Conservation (phyloP, 176 grass and related monocot species). For the Bothriochloa decipiens region DNA sequence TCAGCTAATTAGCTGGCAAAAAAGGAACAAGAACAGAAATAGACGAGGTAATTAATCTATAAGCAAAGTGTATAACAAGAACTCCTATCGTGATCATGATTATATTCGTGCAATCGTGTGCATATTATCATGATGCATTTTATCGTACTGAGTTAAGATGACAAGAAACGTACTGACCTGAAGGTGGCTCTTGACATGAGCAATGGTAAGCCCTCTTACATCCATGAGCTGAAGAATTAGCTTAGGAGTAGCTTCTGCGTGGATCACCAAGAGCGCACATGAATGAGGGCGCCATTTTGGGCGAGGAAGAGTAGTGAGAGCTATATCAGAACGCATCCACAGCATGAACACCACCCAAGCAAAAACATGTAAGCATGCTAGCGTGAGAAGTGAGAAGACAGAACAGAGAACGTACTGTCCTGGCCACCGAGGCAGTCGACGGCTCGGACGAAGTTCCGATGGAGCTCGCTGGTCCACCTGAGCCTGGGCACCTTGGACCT, state of each 20-base stretch:
- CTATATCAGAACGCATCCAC: neutral
- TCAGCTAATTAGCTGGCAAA: too few species aligned
- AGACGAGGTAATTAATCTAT: too few species aligned
- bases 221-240: conserved; percentile 87
- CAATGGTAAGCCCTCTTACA: conserved; percentile 78
- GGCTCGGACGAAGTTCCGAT: conserved; percentile 75
- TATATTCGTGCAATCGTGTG: too few species aligned
- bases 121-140: neutral
- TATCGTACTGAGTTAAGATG: neutral
- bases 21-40: too few species aligned
- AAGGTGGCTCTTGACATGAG: conserved; percentile 96
- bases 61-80: too few species aligned
- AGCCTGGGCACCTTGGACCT: conserved; percentile 78
- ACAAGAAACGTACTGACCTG: conserved; percentile 57
- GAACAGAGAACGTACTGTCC: conserved; percentile 58
- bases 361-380: neutral
- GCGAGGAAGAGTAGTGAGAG: neutral
- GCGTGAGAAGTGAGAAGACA: neutral
- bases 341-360: neutral
- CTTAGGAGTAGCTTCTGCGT: conserved; percentile 84
- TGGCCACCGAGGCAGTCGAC: conserved; percentile 78
- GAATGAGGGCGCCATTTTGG: neutral
- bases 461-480: conserved; percentile 88
- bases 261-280: neutral
- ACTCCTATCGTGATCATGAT: too few species aligned